phyloP scores from a whole-genome alignment of 345 rosid genomes.

The Aethionema arabicum region DNA sequence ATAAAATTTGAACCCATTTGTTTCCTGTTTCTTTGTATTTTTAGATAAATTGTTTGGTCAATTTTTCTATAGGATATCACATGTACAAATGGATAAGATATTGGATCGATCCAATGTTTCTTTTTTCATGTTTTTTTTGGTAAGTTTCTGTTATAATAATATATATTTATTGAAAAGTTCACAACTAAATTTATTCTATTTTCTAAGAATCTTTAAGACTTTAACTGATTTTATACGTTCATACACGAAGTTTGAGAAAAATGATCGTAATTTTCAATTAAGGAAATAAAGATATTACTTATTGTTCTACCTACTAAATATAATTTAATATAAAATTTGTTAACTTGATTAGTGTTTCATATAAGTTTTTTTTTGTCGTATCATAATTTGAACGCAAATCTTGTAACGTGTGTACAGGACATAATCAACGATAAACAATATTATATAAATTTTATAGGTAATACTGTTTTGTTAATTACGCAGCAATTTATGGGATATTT shows the following conservation, averaged over 20 bases:
- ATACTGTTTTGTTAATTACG: not conserved
- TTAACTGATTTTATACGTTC: not conserved
- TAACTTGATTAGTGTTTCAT: too few species aligned
- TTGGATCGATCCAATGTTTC: conserved; percentile 6
- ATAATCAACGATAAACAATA: too few species aligned
- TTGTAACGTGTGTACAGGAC: too few species aligned
- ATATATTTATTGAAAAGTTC: not conserved
- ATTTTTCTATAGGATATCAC: conserved; percentile 17
- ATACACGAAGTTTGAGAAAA: not conserved
- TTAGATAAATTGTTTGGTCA: conserved; percentile 30
- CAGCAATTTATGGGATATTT: not conserved
- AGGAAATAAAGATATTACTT: not conserved
- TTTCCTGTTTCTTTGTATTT: not conserved
- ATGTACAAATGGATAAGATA: conserved; percentile 24
- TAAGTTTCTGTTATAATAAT: not conserved
- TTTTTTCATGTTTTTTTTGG: not conserved
- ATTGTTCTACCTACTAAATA: too few species aligned
- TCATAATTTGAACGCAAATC: too few species aligned
- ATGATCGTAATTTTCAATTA: not conserved
- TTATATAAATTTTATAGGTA: too few species aligned
- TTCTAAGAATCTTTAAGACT: not conserved
- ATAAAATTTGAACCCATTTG: conserved; percentile 13
- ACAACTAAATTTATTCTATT: not conserved
- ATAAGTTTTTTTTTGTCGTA: too few species aligned
- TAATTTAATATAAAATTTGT: too few species aligned